Evolutionary conservation across 129 eudicot species (phyloP), one percentile per base, ranked within the genome.

Genomic region (Apium graveolens): DNA sequence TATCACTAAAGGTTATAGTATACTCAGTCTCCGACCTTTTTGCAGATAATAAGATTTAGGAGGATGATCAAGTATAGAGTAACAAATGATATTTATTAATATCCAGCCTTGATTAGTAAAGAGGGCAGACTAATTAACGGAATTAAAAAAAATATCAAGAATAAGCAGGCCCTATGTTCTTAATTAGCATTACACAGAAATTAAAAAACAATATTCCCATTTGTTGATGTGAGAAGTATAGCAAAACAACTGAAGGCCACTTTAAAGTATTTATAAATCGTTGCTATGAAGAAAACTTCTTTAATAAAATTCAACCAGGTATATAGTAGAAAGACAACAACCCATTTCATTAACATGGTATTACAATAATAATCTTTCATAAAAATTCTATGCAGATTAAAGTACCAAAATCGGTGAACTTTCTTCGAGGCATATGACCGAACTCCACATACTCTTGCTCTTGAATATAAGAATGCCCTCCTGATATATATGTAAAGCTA

Each of bases 381-480:
- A 35, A 60, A 78, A 49, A 18, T 18, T 12, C 7, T 31, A 76
- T 31, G 31, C 76, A 48, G 38, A 57, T 60, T 38, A 71, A 73
- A 29, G 38, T 80, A 87, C 93, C 87, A 17, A 89, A 86, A 83
- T 89, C 91, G 65, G 85, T 77, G 72, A 89, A 89, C 72, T 80
- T 85, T 69, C 85, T 76, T 20, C 83, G 82, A 35, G 86, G 89
- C 81, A 83, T 70, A 69, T 89, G 93, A 26, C 84, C 80, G 68
- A 89, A 89, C 42, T 89, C 89, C 0, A 83, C 90, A 41, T 84
- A 85, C 78, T 87, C 93, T 76, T 82, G 86, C n/a, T n/a, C n/a
- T n/a, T n/a, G n/a, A n/a, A n/a, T n/a, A n/a, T n/a, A n/a, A n/a
- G n/a, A n/a, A n/a, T n/a, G n/a, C n/a, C n/a, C n/a, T n/a, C n/a